Base-by-base conservation (phyloP, 1,139 yeast species). In the Yamadazyma spencermartinsiae region DNA sequence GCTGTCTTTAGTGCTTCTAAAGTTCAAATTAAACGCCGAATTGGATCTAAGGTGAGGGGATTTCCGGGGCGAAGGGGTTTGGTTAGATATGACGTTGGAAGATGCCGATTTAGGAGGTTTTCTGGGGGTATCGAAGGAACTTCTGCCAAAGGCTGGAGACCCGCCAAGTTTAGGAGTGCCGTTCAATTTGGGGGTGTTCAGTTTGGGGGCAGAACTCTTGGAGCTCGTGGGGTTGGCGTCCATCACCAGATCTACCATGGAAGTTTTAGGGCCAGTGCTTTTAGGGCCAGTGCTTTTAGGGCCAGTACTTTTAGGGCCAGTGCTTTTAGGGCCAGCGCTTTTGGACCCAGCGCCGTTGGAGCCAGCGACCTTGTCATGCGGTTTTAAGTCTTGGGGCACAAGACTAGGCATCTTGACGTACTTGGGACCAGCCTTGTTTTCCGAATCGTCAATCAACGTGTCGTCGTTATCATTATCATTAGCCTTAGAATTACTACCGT, bases 31-130 rank as follows among this genome's bases (percentile, higher is more conserved):
- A 35, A 60, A 61, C 4, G 65, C 46, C n/a, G 68, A 62, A 37
- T 52, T 55, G 12, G 70, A 61, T 34, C 68, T 50, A 3, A 51
- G 23, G 39, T 60, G 65, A 7, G 68, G 63, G 1, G 65, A 53
- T 31, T 49, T 52, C 34, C 51, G 38, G 8, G 53, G 54, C 2
- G 56, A 48, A 12, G 53, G 47, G 16, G 58, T 40, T 26, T n/a
- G n/a, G n/a, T n/a, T n/a, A n/a, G n/a, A n/a, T n/a, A n/a, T n/a
- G n/a, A 27, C 33, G 21, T 17, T 31, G 16, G 13, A 14, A 6
- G 24, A 13, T 10, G 27, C 24, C 13, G 20, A 13, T 18, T 19
- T 33, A 4, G 38, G 44, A 12, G 44, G 35, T 25, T 33, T 31
- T 28, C 13, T 28, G 8, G 31, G 31, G 20, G 31, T 28, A 23